Base-by-base conservation (phyloP, 768 basidiomycete species). In the Gymnopilus junonius region DNA sequence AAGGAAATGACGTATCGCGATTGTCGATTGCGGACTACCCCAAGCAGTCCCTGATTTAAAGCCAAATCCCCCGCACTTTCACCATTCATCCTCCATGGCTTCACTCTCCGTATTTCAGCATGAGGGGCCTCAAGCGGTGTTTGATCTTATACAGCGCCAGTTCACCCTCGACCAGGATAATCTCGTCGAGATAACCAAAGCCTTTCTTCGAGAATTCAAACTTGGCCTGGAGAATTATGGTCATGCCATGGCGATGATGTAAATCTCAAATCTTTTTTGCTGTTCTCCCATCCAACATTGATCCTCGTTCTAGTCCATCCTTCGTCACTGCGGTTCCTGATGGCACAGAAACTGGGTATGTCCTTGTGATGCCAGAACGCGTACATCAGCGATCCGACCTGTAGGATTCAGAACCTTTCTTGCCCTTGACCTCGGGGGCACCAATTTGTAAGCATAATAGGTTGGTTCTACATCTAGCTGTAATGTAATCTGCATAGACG, bases 271-370 rank as follows among this genome's bases (percentile, higher is more conserved):
- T 14, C n/a, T 48, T 31, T 21, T 20, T 57, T 21, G 40, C 20
- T 21, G 55, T 31, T 1, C 20, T 55, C 34, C 14, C 37, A 25
- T 39, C 61, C 27, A 54, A 55, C 61, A 60, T 58, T 60, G 71
- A 31, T 72, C 63, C 11, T 17, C 45, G 1, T 42, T 27, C 23
- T 69, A 95, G 94, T 67, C 97, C 97, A 6, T 92, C 94, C 10
- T 99, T 94, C 77, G 94, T 99, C 43, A 94, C 92, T n/a, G 90
- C 91, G 55, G 94, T 97, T 25, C 97, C 97, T 46, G 85, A 97
- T 75, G 97, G 97, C 48, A 87, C 89, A 54, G 97, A 99, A 77
- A 91, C 87, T 61, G 97, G 97, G 94, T 95, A 76, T 63, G 64
- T 61, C 55, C 20, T 42, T 65, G 34, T n/a, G 57, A 57, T 58